Base-by-base conservation (phyloP, 352 stramenopile genomes). In the Stephanocyclus meneghinianus region DNA sequence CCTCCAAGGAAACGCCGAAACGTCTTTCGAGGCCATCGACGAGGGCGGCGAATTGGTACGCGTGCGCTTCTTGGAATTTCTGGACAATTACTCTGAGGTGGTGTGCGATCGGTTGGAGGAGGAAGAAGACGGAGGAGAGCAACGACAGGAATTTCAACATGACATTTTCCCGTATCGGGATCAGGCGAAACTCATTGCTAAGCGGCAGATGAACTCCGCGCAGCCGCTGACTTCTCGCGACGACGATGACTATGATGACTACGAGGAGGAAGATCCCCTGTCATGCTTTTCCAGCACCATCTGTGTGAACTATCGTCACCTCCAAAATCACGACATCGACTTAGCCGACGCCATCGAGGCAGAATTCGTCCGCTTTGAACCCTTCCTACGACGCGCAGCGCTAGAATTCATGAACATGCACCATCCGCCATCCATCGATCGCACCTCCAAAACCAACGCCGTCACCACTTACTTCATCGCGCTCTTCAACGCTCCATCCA, bases 331-430 rank as follows among this genome's bases (percentile, higher is more conserved):
- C 55, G 85, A 95, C 81, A 51, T 69, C 2, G 90, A 95, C 59
- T 64, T 95, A 11, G 88, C 90, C 1, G 84, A 94, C 57, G 91
- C 90, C 13, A 85, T 95, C 21, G 82, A 92, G 72, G 44, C 48
- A 6, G 90, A 95, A 71, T 94, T 91, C 66, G 89, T 94, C 45
- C 75, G 90, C 15, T 95, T 93, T 70, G 89, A 93, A 71, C 80
- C 81, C 8, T 91, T 83, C 63, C 44, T 95, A 1, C 69, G 86
- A 9, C 66, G 79, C 16, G 91, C 91, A 6, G 74, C 93, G 0
- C 80, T 83, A 32, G 45, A 72, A 35, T 89, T 94, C 61, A 65
- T 94, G 0, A 50, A 85, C 9, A 72, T 90, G 11, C 70, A 86
- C 16, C 71, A 90, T 77, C 89, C 89, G 3, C 57, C 84, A 37